Evolutionary conservation across 2,329 filamentous ascomycete genomes (phyloP).

Genomic region (Fusarium albidum): DNA sequence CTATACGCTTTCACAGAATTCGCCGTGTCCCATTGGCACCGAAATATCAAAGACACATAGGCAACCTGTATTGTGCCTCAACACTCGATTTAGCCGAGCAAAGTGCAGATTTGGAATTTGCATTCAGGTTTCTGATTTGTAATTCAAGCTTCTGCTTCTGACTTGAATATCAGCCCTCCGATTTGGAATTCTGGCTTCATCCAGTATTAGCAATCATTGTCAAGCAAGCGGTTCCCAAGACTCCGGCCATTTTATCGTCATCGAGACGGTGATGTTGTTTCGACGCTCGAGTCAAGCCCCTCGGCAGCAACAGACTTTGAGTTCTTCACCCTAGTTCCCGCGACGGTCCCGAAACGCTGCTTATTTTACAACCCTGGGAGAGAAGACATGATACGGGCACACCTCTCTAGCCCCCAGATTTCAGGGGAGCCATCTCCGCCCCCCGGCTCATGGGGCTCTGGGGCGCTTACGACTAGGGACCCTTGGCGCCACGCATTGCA

Average conservation of each 20-base stretch:
- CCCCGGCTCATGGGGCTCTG: conserved; percentile 18
- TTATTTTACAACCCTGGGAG: conserved; percentile 5
- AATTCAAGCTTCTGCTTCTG: no score
- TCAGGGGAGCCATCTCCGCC: conserved; percentile 37
- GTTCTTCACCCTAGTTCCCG: conserved; percentile 15
- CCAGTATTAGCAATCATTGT: no score
- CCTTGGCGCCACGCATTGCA: conserved; percentile 25
- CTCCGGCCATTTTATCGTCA: background rate
- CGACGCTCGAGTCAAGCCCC: background rate
- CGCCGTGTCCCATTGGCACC: background rate
- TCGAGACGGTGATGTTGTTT: background rate
- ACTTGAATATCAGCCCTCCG: no score
- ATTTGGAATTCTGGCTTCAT: no score
- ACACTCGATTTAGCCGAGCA: no score
- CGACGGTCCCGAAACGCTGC: conserved; percentile 12
- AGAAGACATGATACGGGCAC: conserved; percentile 22
- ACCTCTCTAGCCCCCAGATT: conserved; percentile 38
- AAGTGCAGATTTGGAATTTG: no score
- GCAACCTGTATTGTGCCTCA: no score
- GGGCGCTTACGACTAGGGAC: conserved; percentile 8
- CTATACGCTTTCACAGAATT: conserved; percentile 7
- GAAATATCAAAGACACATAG: background rate
- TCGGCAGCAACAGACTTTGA: conserved; percentile 2
- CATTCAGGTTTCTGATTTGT: no score
- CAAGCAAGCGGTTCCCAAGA: no score